These are phyloP conservation scores for Cladobotryum mycophilum DNA, from an alignment of 2,329 filamentous ascomycete species.

Conservation along the genomic window DNA sequence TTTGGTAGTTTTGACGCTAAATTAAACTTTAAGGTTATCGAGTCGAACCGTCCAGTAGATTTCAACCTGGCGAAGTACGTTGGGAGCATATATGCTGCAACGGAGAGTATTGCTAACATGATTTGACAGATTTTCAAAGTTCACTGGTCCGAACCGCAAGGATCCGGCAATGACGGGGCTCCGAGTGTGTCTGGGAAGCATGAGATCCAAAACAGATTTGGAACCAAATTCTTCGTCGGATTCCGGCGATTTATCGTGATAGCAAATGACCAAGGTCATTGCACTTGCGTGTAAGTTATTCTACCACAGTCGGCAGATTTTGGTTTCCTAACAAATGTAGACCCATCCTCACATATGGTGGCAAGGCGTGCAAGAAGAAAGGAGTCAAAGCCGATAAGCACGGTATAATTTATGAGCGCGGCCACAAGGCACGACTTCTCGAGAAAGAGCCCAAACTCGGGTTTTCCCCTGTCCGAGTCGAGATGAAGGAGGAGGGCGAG, in stretches of 20 bases:
- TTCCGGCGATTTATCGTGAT: constrained; percentile 51
- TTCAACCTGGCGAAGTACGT: constrained; percentile 35
- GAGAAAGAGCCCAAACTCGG: constrained; percentile 42
- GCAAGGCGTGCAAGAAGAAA: constrained; percentile 45
- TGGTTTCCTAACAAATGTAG: constrained; percentile 25
- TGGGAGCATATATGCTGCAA: no score
- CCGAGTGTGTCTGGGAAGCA: constrained; percentile 28
- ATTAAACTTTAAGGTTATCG: constrained; percentile 31
- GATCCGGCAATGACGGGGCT: constrained; percentile 26
- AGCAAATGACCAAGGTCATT: constrained; percentile 45
- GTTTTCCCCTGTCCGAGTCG: constrained; percentile 39
- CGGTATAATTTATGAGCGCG: constrained; percentile 42
- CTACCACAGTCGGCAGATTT: no score
- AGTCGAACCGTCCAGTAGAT: constrained; percentile 33
- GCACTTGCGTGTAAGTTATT: constrained; percentile 45
- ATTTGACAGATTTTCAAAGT: constrained; percentile 46
- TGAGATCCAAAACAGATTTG: constrained; percentile 28
- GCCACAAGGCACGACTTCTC: constrained; percentile 27
- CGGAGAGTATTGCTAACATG: not conserved
- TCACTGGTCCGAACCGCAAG: constrained; percentile 47
- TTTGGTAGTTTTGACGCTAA: not conserved
- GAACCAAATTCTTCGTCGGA: constrained; percentile 40
- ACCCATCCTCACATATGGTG: constrained; percentile 51
- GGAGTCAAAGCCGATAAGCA: constrained; percentile 48
- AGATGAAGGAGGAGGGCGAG: constrained; percentile 38